Evolutionary conservation across 306 rosid genomes (phyloP).

Genomic region (Lithocarpus polystachyus): DNA sequence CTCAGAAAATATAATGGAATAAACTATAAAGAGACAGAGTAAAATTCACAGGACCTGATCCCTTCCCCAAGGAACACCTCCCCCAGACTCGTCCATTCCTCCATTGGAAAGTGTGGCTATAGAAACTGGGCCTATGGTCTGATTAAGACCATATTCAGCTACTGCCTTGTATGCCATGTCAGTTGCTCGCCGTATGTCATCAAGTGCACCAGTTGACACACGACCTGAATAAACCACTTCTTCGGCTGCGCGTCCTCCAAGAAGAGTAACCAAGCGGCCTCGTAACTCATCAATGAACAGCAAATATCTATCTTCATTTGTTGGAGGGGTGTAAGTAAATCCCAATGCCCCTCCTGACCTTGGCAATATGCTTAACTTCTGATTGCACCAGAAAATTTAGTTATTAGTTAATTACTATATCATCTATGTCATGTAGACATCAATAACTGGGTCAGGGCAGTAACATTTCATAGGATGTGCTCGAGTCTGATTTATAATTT

Average conservation of each 20-base stretch:
- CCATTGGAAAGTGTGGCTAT: constrained; percentile 78
- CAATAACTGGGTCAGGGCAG: neutral
- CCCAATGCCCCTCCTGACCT: constrained; percentile 98
- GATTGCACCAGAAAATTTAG: constrained; percentile 29
- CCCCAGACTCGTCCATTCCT: constrained; percentile 90
- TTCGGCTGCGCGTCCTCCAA: constrained; percentile 99
- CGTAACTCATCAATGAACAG: constrained; percentile 95
- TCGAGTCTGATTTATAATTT: neutral
- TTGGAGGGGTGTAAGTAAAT: constrained; percentile 89
- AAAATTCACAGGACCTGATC: constrained; percentile 72
- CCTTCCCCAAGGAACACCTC: constrained; percentile 77
- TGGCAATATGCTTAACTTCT: constrained; percentile 97
- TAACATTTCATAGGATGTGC: neutral
- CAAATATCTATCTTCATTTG: constrained; percentile 90
- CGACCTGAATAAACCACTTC: constrained; percentile 93
- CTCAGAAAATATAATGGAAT: constrained; percentile 5
- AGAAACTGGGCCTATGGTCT: constrained; percentile 88
- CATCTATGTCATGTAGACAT: neutral
- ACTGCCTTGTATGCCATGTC: constrained; percentile 99
- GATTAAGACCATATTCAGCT: constrained; percentile 95
- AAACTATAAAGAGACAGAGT: constrained; percentile 4
- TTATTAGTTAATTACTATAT: neutral
- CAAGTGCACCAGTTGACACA: constrained; percentile 96
- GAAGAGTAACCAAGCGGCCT: constrained; percentile 92
- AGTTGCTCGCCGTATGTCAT: constrained; percentile 94